A percentile compares a stretch with the other conserved stretches of the same genome.
Conservation (phyloP, 768 basidiomycete genomes). For the Leccinellum luteum region DNA sequence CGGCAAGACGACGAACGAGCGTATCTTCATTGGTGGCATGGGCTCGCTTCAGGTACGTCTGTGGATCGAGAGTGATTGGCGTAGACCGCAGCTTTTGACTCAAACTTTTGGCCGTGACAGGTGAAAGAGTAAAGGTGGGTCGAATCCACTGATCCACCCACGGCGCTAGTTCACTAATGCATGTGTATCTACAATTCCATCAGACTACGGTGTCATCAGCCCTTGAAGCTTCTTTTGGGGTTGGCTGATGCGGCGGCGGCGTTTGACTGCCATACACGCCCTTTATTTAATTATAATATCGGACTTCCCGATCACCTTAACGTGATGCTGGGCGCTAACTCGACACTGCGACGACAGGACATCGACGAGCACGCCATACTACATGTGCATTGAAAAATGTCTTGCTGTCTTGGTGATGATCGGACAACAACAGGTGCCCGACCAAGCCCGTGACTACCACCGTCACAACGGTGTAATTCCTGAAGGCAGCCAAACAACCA, state of each 20-base stretch:
- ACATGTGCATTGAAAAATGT: background rate
- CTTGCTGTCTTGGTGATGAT: background rate
- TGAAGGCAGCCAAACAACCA: no score
- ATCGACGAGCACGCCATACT: background rate
- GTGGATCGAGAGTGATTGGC: background rate
- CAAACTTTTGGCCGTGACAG: background rate
- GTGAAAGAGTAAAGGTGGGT: background rate
- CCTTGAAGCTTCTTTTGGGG: constrained; percentile 9
- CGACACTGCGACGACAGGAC: background rate
- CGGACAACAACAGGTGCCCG: background rate
- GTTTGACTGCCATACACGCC: background rate
- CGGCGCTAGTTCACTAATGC: background rate
- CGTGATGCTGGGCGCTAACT: no score
- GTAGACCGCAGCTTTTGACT: background rate
- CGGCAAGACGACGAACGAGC: background rate
- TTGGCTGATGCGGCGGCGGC: constrained; percentile 8
- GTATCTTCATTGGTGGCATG: background rate
- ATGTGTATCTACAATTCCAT: background rate
- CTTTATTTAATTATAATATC: background rate
- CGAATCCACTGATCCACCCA: background rate
- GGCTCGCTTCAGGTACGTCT: constrained; percentile 10
- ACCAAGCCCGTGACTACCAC: background rate
- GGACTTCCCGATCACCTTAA: constrained; percentile 1
- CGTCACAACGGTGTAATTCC: background rate
- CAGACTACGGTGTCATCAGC: constrained; percentile 1